These are phyloP conservation scores for Blyttiomyces sp. DNA, from an alignment of 371 early-diverging fungal genomes.

Conservation along the genomic window DNA sequence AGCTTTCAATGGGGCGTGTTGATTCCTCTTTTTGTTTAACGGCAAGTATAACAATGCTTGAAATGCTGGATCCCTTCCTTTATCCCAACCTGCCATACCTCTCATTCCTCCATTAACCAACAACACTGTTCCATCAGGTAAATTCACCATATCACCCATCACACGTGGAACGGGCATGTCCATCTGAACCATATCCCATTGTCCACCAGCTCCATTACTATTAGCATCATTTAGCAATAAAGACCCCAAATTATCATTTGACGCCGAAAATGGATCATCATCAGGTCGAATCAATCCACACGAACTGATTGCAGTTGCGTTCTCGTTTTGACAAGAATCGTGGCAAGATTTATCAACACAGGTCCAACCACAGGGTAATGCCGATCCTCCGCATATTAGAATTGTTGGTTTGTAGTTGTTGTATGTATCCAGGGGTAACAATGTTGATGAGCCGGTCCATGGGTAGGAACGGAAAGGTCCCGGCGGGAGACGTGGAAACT, in stretches of 20 bases:
- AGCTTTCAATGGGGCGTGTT: too few species aligned
- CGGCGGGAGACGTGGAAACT: constrained; percentile 8
- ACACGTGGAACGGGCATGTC: constrained; percentile 14
- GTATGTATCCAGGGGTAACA: constrained; percentile 58
- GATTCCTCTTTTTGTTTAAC: too few species aligned
- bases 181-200: not conserved
- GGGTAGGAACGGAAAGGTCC: constrained; percentile 54
- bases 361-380: not conserved
- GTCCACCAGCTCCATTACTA: not conserved
- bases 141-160: constrained; percentile 9
- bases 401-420: constrained; percentile 58
- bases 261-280: not conserved
- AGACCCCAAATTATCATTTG: too few species aligned
- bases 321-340: not conserved
- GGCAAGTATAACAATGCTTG: constrained; percentile 59
- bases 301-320: not conserved
- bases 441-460: constrained; percentile 54
- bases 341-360: not conserved
- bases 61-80: constrained; percentile 51
- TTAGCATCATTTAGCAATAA: too few species aligned
- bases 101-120: constrained; percentile 60
- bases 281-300: constrained; percentile 10
- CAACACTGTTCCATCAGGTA: constrained; percentile 57
- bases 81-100: constrained; percentile 60
- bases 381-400: constrained; percentile 57